Evolutionary conservation across 2,329 filamentous ascomycete genomes (phyloP).

Genomic region (Aspergillus hortae): DNA sequence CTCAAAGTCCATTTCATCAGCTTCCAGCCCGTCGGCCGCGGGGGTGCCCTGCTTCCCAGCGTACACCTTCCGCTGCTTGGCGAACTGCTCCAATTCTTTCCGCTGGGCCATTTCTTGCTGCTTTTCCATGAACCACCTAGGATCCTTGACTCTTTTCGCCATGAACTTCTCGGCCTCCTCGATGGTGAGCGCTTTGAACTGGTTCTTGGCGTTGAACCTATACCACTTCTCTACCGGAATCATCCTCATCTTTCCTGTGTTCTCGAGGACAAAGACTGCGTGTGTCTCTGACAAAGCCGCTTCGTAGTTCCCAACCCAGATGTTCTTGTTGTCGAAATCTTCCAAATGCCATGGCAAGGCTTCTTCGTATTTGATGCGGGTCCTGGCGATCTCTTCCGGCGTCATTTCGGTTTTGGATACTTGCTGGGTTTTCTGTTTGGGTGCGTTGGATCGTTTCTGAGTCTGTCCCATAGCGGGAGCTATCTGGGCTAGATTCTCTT

Average conservation of each 20-base stretch:
- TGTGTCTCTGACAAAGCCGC: slow-evolving; percentile 77
- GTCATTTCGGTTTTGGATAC: slow-evolving; percentile 78
- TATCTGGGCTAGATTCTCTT: slow-evolving; percentile 86
- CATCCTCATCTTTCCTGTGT: slow-evolving; percentile 71
- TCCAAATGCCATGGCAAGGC: slow-evolving; percentile 95
- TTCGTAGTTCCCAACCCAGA: slow-evolving; percentile 90
- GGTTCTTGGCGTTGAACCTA: slow-evolving; percentile 52
- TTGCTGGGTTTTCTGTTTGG: slow-evolving; percentile 78
- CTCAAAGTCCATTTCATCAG: slow-evolving; percentile 65
- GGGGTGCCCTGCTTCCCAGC: slow-evolving; percentile 44
- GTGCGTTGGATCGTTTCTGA: slow-evolving; percentile 64
- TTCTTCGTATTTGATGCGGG: slow-evolving; percentile 78
- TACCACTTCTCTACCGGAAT: slow-evolving; percentile 96
- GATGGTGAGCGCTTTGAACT: slow-evolving; percentile 71
- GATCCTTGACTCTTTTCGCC: slow-evolving; percentile 71
- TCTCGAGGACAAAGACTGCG: slow-evolving; percentile 74
- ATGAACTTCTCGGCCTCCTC: slow-evolving; percentile 84
- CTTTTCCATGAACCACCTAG: slow-evolving; percentile 73
- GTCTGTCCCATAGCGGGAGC: slow-evolving; percentile 71
- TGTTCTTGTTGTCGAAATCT: slow-evolving; percentile 92
- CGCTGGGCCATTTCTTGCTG: slow-evolving; percentile 51
- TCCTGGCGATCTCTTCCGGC: slow-evolving; percentile 65
- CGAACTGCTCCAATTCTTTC: slow-evolving; percentile 58
- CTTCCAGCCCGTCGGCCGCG: slow-evolving; percentile 52
- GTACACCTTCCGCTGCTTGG: slow-evolving; percentile 45